Evolutionary conservation across 2,329 filamentous ascomycete species (phyloP).

Genomic region (Cercospora brassicicola): DNA sequence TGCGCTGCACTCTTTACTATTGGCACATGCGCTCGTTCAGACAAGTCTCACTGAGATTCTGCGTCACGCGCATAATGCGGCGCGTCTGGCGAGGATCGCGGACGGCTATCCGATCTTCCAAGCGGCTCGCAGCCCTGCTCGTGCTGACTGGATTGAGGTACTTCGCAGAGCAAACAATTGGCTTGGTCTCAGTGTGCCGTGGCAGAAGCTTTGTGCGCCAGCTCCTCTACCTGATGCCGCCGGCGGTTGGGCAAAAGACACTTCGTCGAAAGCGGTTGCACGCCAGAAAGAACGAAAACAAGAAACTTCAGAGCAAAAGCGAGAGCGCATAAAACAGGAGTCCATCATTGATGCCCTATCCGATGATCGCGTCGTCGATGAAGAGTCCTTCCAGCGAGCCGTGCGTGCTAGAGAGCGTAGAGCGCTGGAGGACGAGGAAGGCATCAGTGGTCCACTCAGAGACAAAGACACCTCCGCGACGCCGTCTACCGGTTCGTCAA

Average conservation of each 20-base stretch:
- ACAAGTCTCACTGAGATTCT: slow-evolving; percentile 75
- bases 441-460: slow-evolving; percentile 38
- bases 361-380: slow-evolving; percentile 67
- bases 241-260: slow-evolving; percentile 38
- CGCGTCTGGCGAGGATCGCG: slow-evolving; percentile 69
- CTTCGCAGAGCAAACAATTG: slow-evolving; percentile 67
- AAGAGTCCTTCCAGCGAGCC: slow-evolving; percentile 64
- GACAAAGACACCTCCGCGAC: slow-evolving; percentile 28
- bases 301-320: slow-evolving; percentile 56
- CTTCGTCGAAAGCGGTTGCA: slow-evolving; percentile 24
- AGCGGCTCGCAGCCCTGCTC: slow-evolving; percentile 66
- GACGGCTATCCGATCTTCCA: slow-evolving; percentile 83
- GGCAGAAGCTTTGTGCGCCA: slow-evolving; percentile 69
- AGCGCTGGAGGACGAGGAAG: slow-evolving; percentile 57
- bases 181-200: slow-evolving; percentile 63
- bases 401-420: slow-evolving; percentile 61
- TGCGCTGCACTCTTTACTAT: slow-evolving; percentile 72
- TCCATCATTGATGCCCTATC: slow-evolving; percentile 66
- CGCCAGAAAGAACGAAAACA: slow-evolving; percentile 28
- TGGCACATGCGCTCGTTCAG: slow-evolving; percentile 76
- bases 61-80: slow-evolving; percentile 79
- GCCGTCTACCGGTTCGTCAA: slow-evolving; percentile 9
- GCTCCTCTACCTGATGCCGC: slow-evolving; percentile 44
- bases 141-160: slow-evolving; percentile 78
- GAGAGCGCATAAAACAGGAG: slow-evolving; percentile 62